Base-by-base conservation (phyloP, 441 rosid genomes). In the Sinapis alba region DNA sequence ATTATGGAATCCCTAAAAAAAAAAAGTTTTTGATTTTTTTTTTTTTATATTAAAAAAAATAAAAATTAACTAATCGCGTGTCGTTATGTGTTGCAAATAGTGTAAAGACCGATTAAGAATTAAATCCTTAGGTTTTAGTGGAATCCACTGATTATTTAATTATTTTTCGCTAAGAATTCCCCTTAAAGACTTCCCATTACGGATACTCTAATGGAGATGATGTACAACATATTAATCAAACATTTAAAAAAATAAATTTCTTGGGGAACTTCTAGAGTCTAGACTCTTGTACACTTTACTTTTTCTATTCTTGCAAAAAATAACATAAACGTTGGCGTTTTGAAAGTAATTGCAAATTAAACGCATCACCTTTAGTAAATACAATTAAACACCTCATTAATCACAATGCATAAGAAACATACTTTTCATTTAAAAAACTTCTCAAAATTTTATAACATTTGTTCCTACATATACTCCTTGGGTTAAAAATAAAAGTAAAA, bases 341-440 rank as follows among this genome's bases (percentile, higher is more conserved):
- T 50, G 68, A n/a, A 15, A 57, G 16, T 57, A 23, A 27, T 10
- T 41, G 18, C 63, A 32, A 23, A 32, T 30, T 11, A 41, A 73
- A 41, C 45, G 58, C 23, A 65, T 26, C 11, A 57, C 38, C 16
- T 18, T n/a, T 60, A 30, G 21, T 60, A 61, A 10, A 8, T 8
- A 10, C 73, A 67, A 30, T 28, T 60, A 20, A 68, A 51, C 19
- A 15, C 21, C 63, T 75, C 57, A 61, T 47, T 60, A 67, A 59
- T 23, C 11, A 30, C 28, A 59, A 43, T 66, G 19, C 64, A 5
- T 3, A 34, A 2, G 30, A 51, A 62, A 62, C 27, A 20, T 12
- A 59, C 2, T 24, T 60, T 24, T 16, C 10, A 15, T 12, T 15
- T 11, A 2, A 50, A 18, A 16, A 50, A 18, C n/a, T n/a, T 7